Percentiles rank a stretch among this genome's conserved stretches.
Conservation (phyloP, 108 stramenopile species). For the Schizochytrium sp. region DNA sequence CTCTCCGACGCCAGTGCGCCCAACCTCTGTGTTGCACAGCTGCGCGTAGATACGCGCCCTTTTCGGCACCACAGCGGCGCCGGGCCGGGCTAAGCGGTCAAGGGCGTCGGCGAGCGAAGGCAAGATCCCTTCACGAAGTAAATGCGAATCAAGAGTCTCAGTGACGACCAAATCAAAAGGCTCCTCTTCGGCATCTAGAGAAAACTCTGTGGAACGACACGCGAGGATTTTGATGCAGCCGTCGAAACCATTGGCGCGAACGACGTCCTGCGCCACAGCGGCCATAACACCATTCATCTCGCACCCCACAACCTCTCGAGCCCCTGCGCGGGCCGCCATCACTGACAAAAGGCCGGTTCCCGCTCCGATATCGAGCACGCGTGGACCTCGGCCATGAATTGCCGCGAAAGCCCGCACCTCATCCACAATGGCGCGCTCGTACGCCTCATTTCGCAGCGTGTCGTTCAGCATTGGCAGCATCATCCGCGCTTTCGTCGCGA, state of each 20-base stretch:
- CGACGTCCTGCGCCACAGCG: slow-evolving; percentile 28
- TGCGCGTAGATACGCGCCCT: not conserved
- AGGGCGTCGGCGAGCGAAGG: slow-evolving; percentile 36
- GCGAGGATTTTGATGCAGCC: slow-evolving; percentile 13
- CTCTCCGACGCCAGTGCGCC: slow-evolving; percentile 21
- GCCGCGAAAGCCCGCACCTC: not conserved
- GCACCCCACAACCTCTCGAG: slow-evolving; percentile 30
- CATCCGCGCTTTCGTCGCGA: not conserved
- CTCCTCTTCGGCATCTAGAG: slow-evolving; percentile 11
- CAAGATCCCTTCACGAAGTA: slow-evolving; percentile 42
- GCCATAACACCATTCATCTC: slow-evolving; percentile 48
- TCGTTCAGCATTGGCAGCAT: slow-evolving; percentile 12
- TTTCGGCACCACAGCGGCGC: not conserved
- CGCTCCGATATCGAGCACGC: slow-evolving; percentile 47
- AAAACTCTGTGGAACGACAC: slow-evolving; percentile 30
- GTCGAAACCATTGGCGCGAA: slow-evolving; percentile 23
- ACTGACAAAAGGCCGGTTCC: slow-evolving; percentile 50
- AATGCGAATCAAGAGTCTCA: slow-evolving; percentile 45
- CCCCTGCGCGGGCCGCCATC: slow-evolving; percentile 37
- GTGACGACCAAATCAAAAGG: slow-evolving; percentile 35
- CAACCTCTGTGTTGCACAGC: slow-evolving; percentile 18
- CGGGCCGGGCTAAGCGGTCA: not conserved
- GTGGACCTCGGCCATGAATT: slow-evolving; percentile 25
- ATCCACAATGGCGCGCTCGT: not conserved
- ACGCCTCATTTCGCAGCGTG: not conserved